Conservation (phyloP, 371 early-diverging fungal genomes). For the Choanephora cucurbitarum region DNA sequence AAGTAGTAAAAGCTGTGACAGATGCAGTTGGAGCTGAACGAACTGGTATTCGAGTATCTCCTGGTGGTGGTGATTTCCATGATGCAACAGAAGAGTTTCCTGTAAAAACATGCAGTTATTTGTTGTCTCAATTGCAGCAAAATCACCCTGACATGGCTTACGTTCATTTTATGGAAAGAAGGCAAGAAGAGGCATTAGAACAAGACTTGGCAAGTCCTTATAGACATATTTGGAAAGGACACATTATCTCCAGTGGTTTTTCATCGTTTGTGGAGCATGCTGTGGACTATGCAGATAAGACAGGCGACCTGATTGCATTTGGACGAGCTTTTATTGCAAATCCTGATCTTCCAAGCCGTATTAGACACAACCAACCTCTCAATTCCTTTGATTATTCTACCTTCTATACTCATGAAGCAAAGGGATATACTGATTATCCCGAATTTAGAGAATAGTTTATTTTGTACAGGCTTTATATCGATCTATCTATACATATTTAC, state of each 20-base stretch:
- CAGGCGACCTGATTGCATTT: constrained; percentile 18
- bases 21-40: constrained; percentile 27
- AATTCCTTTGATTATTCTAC: constrained; percentile 15
- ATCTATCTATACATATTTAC: not conserved
- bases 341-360: constrained; percentile 25
- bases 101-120: constrained; percentile 29
- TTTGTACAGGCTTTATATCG: not conserved
- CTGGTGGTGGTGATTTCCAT: constrained; percentile 22
- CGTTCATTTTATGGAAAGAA: constrained; percentile 35
- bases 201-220: constrained; percentile 25
- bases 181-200: constrained; percentile 10
- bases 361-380: constrained; percentile 13
- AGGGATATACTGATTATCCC: constrained; percentile 25
- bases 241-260: constrained; percentile 35
- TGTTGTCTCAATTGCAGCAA: constrained; percentile 24
- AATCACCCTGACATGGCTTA: constrained; percentile 30
- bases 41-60: constrained; percentile 31
- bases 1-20: constrained; percentile 56
- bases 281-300: constrained; percentile 13
- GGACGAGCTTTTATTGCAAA: constrained; percentile 27
- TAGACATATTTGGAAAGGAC: constrained; percentile 35
- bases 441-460: not conserved
- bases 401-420: constrained; percentile 20
- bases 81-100: constrained; percentile 33
- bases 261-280: constrained; percentile 3